phyloP scores from a whole-genome alignment of 768 basidiomycete genomes.

The Psilocybe azurescens region DNA sequence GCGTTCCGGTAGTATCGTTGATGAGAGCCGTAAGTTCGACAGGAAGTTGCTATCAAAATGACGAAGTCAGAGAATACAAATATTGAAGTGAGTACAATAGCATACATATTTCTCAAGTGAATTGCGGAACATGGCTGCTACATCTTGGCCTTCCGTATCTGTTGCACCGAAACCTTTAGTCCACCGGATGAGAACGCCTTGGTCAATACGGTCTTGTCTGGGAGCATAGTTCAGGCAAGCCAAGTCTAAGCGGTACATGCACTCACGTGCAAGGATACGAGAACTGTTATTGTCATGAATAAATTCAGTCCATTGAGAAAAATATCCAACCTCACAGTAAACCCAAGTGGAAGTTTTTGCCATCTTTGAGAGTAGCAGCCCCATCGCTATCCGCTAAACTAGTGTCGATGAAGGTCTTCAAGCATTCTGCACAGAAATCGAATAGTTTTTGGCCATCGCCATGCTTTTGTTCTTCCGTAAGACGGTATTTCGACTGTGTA shows the following conservation, averaged over 20 bases:
- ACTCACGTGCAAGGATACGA: slow-evolving; percentile 93
- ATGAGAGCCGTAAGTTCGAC: slow-evolving; percentile 86
- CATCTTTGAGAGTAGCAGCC: slow-evolving; percentile 53
- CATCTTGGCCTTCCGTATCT: slow-evolving; percentile 92
- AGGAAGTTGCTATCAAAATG: slow-evolving; percentile 68
- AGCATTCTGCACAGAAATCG: slow-evolving; percentile 96
- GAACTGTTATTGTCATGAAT: slow-evolving; percentile 55
- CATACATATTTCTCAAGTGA: slow-evolving; percentile 80
- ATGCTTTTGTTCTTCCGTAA: slow-evolving; percentile 98
- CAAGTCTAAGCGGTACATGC: slow-evolving; percentile 17
- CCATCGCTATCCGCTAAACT: slow-evolving; percentile 61
- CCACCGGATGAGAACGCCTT: slow-evolving; percentile 95
- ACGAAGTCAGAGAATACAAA: not conserved
- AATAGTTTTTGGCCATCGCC: slow-evolving; percentile 95
- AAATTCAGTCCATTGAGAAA: slow-evolving; percentile 3
- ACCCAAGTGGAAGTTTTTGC: slow-evolving; percentile 81
- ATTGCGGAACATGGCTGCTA: slow-evolving; percentile 90
- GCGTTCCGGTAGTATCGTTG: slow-evolving; percentile 97
- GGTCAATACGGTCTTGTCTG: slow-evolving; percentile 94
- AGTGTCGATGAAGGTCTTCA: slow-evolving; percentile 86
- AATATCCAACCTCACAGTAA: slow-evolving; percentile 71
- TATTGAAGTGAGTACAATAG: slow-evolving; percentile 6
- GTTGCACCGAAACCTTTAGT: slow-evolving; percentile 97
- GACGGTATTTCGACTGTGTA: slow-evolving; percentile 95
- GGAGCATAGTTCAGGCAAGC: not conserved